phyloP scores from a whole-genome alignment of 2,329 filamentous ascomycete genomes.

The Capronia coronata region DNA sequence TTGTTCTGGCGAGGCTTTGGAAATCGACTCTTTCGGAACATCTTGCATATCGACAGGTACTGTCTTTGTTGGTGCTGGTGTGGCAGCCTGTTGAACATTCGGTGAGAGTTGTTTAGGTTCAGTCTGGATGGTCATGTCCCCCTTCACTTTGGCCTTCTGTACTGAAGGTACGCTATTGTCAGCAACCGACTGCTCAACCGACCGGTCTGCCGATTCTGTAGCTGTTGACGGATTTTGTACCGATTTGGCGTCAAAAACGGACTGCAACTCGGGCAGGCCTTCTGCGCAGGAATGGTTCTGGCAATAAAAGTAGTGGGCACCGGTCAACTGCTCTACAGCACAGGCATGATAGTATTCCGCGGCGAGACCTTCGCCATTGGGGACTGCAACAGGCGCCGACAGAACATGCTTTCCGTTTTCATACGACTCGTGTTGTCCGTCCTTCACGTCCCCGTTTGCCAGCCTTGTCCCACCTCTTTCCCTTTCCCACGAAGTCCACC shows the following conservation, averaged over 20 bases:
- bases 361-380: conserved; percentile 21
- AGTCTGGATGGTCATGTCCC: conserved; percentile 20
- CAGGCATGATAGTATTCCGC: conserved; percentile 37
- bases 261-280: conserved; percentile 21
- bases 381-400: neutral
- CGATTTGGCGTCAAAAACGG: conserved; percentile 17
- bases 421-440: neutral
- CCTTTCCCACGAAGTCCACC: conserved; percentile 28
- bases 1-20: neutral
- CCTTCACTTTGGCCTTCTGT: conserved; percentile 16
- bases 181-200: neutral
- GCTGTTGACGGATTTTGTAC: neutral
- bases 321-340: conserved; percentile 40
- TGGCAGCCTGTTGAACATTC: conserved; percentile 30
- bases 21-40: neutral
- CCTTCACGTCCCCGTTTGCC: neutral
- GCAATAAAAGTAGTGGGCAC: conserved; percentile 40
- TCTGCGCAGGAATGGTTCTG: conserved; percentile 38
- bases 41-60: conserved; percentile 12
- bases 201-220: neutral
- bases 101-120: conserved; percentile 30
- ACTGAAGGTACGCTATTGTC: neutral
- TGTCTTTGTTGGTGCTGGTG: conserved; percentile 29
- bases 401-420: neutral
- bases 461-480: conserved; percentile 8